These are phyloP conservation scores for Ustilago curta DNA, from an alignment of 1,284 basidiomycete species.

Conservation along the genomic window DNA sequence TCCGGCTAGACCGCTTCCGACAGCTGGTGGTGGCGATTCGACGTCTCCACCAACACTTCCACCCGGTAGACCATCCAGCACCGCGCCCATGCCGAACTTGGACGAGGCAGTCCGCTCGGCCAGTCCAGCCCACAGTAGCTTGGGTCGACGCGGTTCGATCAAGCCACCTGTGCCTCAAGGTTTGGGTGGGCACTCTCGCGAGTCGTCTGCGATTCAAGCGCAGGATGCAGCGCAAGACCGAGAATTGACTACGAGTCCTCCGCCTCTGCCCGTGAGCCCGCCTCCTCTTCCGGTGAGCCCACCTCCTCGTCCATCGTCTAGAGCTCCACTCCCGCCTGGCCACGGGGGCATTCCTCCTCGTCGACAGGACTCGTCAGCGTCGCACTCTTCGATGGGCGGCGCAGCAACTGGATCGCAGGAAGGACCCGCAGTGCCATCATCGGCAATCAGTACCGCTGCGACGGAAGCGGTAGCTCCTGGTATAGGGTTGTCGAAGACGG, in stretches of 20 bases:
- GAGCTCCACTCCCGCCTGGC: constrained; percentile 90
- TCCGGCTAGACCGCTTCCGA: constrained; percentile 21
- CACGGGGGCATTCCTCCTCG: constrained; percentile 78
- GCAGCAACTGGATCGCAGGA: not conserved
- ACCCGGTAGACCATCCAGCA: constrained; percentile 42
- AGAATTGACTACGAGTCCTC: constrained; percentile 71
- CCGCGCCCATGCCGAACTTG: constrained; percentile 35
- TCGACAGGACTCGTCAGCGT: constrained; percentile 41
- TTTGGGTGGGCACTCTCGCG: constrained; percentile 34
- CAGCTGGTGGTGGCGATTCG: constrained; percentile 15
- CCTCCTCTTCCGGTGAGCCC: constrained; percentile 50
- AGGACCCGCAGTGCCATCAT: constrained; percentile 36
- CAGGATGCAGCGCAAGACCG: constrained; percentile 35
- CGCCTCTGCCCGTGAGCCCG: constrained; percentile 39
- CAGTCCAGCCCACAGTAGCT: constrained; percentile 32
- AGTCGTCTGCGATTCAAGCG: constrained; percentile 22
- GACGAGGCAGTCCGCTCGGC: constrained; percentile 43
- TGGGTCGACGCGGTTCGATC: constrained; percentile 34
- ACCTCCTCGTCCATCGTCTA: constrained; percentile 78
- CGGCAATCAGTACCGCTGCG: constrained; percentile 15
- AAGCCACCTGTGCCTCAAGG: constrained; percentile 45
- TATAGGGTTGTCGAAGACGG: constrained; percentile 12
- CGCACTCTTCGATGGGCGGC: constrained; percentile 17
- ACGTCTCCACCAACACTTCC: constrained; percentile 26
- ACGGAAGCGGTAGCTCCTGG: constrained; percentile 13